Evolutionary conservation across 2,329 filamentous ascomycete species (phyloP).

Genomic region (Cordyceps pruinosa): DNA sequence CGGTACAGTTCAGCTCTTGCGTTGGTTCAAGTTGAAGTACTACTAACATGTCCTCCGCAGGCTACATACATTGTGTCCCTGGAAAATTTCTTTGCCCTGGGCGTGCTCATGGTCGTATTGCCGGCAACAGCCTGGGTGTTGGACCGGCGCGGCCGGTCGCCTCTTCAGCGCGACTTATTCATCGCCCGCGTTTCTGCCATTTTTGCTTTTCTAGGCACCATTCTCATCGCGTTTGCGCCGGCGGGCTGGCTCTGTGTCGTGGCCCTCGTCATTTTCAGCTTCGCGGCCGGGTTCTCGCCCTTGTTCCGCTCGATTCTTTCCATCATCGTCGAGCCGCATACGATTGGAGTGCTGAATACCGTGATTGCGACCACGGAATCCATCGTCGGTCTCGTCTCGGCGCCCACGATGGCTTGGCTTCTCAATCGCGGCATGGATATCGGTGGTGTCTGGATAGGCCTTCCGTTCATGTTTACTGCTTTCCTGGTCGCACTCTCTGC

Average conservation of each 20-base stretch:
- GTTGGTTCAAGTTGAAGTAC: slow-evolving; percentile 7
- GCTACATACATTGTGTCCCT: slow-evolving; percentile 37
- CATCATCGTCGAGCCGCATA: slow-evolving; percentile 44
- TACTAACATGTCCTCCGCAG: slow-evolving; percentile 15
- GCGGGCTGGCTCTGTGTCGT: slow-evolving; percentile 28
- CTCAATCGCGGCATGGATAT: slow-evolving; percentile 38
- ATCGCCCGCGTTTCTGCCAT: slow-evolving; percentile 30
- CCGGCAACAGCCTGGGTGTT: slow-evolving; percentile 29
- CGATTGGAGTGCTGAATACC: slow-evolving; percentile 48
- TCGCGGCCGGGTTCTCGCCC: slow-evolving; percentile 37
- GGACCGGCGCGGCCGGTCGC: slow-evolving; percentile 23
- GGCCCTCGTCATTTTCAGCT: slow-evolving; percentile 37
- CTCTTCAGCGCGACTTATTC: slow-evolving; percentile 33
- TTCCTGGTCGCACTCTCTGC: slow-evolving; percentile 25
- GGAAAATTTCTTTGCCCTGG: slow-evolving; percentile 30
- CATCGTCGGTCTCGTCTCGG: slow-evolving; percentile 38
- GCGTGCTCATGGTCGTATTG: slow-evolving; percentile 32
- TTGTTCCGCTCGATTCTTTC: slow-evolving; percentile 45
- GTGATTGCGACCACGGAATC: slow-evolving; percentile 44
- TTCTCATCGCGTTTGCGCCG: slow-evolving; percentile 31
- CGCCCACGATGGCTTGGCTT: slow-evolving; percentile 40
- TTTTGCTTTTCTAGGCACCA: slow-evolving; percentile 26
- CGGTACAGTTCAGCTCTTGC: slow-evolving; percentile 21
- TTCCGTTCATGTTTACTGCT: slow-evolving; percentile 40
- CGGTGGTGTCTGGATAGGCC: slow-evolving; percentile 41